phyloP scores from a whole-genome alignment of 2,329 filamentous ascomycete species.

The Neofusicoccum sp. region DNA sequence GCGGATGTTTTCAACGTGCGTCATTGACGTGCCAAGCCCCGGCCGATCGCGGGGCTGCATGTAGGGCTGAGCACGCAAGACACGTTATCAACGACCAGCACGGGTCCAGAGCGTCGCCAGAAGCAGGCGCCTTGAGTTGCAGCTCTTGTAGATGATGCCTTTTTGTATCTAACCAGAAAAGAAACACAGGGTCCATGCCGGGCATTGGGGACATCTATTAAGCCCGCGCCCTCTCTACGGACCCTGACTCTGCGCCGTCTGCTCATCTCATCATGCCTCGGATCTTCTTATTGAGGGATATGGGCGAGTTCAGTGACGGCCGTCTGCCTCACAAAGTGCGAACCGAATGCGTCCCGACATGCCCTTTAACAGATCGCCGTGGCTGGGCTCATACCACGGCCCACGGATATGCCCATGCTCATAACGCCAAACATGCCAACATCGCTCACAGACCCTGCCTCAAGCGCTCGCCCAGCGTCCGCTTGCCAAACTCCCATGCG shows the following conservation, averaged over 20 bases:
- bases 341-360: background rate
- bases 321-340: background rate
- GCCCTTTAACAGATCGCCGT: background rate
- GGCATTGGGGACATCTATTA: background rate
- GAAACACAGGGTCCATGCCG: background rate
- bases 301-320: background rate
- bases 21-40: conserved; percentile 19
- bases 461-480: conserved; percentile 19
- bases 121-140: background rate
- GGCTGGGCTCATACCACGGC: conserved; percentile 2
- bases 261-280: background rate
- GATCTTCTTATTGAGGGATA: background rate
- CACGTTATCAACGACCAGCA: conserved; percentile 1
- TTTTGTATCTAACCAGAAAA: background rate
- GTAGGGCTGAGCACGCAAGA: conserved; percentile 10
- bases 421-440: conserved; percentile 20
- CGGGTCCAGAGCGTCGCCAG: background rate
- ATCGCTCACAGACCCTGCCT: conserved; percentile 13
- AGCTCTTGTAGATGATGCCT: background rate
- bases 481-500: conserved; percentile 77
- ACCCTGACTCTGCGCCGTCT: background rate
- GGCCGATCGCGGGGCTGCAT: conserved; percentile 9
- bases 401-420: conserved; percentile 5
- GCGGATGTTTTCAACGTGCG: conserved; percentile 16
- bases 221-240: background rate